Evolutionary conservation across 2,329 filamentous ascomycete genomes (phyloP).

Genomic region (Calonectria pseudoturangicola): DNA sequence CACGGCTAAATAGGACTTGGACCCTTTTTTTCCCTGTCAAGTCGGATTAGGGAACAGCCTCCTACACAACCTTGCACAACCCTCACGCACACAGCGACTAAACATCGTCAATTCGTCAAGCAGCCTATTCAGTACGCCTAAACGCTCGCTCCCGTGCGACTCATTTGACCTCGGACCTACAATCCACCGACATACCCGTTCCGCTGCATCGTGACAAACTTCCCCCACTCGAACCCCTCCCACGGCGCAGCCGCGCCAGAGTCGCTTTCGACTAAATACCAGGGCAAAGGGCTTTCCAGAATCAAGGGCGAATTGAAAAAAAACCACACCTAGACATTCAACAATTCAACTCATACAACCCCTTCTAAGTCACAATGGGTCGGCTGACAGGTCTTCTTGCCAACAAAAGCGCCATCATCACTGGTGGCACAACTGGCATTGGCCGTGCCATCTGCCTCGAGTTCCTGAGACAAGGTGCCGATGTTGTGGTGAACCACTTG

Average conservation of each 20-base stretch:
- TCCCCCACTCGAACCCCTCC: conserved; percentile 31
- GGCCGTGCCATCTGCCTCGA: conserved; percentile 89
- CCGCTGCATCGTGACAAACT: conserved; percentile 28
- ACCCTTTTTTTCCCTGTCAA: neutral
- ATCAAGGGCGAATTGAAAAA: neutral
- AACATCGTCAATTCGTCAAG: neutral
- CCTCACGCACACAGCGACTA: neutral
- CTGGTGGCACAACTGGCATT: conserved; percentile 90
- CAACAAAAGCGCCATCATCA: conserved; percentile 89
- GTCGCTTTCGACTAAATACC: conserved; percentile 3
- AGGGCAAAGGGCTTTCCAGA: neutral
- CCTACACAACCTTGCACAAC: neutral
- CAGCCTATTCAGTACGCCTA: neutral
- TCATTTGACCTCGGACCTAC: conserved; percentile 27
- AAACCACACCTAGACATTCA: neutral
- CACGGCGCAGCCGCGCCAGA: neutral
- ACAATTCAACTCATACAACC: conserved; percentile 20
- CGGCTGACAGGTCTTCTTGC: conserved; percentile 72
- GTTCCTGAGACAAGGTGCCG: conserved; percentile 85
- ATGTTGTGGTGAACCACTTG: conserved; percentile 88
- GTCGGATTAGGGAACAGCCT: neutral
- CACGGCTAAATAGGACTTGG: conserved; percentile 13
- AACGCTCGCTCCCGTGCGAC: conserved; percentile 1
- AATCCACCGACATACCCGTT: conserved; percentile 39
- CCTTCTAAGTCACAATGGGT: conserved; percentile 13